Conservation (phyloP, 805 yeast species). For the Lipomyces orientalis region DNA sequence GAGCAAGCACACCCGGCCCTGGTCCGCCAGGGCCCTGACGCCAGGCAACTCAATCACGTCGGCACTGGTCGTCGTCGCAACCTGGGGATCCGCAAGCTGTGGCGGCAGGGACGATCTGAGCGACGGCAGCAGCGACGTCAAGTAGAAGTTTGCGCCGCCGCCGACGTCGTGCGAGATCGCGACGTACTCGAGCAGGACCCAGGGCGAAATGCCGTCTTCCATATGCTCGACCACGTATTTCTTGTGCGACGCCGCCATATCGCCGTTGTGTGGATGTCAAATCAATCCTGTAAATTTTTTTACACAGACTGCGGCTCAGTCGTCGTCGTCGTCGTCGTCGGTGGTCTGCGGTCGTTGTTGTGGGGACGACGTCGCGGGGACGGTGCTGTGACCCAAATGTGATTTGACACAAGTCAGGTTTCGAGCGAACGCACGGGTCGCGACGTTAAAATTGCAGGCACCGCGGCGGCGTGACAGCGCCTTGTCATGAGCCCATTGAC, state of each 20-base stretch:
- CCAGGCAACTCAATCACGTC: conserved; percentile 58
- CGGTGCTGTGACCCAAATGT: background rate
- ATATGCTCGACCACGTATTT: conserved; percentile 81
- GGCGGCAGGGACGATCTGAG: conserved; percentile 70
- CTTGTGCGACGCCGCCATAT: conserved; percentile 7
- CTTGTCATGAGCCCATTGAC: too few species aligned
- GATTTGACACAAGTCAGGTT: background rate
- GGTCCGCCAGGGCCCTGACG: conserved; percentile 37
- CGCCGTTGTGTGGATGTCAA: too few species aligned
- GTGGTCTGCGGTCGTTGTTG: too few species aligned
- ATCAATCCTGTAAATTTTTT: background rate
- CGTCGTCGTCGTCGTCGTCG: background rate
- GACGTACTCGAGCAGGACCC: conserved; percentile 89
- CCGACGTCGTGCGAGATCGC: conserved; percentile 88
- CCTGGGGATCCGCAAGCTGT: conserved; percentile 60
- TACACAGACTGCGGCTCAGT: background rate
- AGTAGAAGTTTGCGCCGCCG: conserved; percentile 64
- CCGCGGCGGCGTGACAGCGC: too few species aligned
- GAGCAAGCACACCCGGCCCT: conserved; percentile 72
- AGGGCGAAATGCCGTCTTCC: conserved; percentile 95
- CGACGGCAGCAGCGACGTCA: conserved; percentile 67
- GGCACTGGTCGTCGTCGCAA: conserved; percentile 59
- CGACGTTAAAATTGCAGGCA: too few species aligned
- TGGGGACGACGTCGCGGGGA: background rate
- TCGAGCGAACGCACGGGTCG: too few species aligned